Evolutionary conservation across 2,329 filamentous ascomycete species (phyloP).

Genomic region (Cladosporium velox): DNA sequence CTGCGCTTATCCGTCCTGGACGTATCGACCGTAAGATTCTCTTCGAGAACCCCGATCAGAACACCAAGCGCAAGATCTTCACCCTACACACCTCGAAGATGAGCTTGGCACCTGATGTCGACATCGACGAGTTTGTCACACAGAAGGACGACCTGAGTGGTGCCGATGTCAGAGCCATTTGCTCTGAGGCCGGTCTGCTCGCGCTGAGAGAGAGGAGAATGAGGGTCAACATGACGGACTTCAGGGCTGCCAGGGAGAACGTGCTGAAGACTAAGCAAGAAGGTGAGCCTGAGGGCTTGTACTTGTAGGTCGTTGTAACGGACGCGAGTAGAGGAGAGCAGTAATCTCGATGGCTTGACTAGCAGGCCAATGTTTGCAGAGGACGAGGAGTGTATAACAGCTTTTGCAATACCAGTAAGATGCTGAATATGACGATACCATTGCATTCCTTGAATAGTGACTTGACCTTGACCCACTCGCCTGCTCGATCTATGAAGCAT

Average conservation of each 20-base stretch:
- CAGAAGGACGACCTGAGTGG: conserved; percentile 98
- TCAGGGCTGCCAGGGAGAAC: conserved; percentile 85
- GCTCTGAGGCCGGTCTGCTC: conserved; percentile 93
- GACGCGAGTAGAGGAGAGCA: not conserved
- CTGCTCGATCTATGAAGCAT: not conserved
- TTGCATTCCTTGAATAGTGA: not conserved
- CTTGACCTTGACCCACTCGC: not conserved
- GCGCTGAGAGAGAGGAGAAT: conserved; percentile 92
- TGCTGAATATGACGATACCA: conserved; percentile 15
- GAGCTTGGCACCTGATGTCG: conserved; percentile 94
- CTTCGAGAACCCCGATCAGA: conserved; percentile 75
- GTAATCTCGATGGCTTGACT: conserved; percentile 2
- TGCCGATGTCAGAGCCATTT: conserved; percentile 98
- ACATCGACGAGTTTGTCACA: conserved; percentile 95
- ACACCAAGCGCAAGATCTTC: conserved; percentile 97
- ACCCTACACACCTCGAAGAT: conserved; percentile 98
- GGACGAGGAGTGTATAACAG: conserved; percentile 16
- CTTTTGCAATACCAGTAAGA: conserved; percentile 12
- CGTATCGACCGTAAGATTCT: conserved; percentile 98
- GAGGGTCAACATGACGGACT: conserved; percentile 99
- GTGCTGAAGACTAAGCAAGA: conserved; percentile 98
- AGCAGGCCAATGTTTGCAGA: not conserved
- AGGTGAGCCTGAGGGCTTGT: conserved; percentile 96
- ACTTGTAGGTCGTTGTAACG: conserved; percentile 67
- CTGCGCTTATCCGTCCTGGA: conserved; percentile 91